Evolutionary conservation across 306 rosid genomes (phyloP), one percentile per base, ranked within the genome.

Genomic region (Vigna trinervia): DNA sequence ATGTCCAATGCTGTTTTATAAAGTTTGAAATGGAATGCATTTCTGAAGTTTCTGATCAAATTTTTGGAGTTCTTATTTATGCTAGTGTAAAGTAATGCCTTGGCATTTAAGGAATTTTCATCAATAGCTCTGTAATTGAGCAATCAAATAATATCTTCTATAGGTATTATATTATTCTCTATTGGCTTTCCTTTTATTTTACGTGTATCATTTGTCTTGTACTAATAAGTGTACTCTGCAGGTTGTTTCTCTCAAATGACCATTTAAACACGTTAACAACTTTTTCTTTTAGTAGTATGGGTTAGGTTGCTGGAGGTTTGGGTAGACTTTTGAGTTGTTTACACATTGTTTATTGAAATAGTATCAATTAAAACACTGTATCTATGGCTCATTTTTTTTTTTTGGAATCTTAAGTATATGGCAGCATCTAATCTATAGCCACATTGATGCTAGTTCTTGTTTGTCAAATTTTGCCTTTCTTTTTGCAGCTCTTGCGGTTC

Each of bases 401-500:
- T 69, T 28, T 76, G 80, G 58, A 76, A 71, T 71, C 50, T 65
- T 58, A 64, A 39, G 51, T 52, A 76, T 28, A 71, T 39, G 48
- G 52, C 23, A 48, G 65, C 46, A 41, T 61, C 61, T 85, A 46
- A 75, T 79, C 71, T 80, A 36, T 64, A 41, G 45, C 66, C 13
- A 74, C 17, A 34, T 66, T 71, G 53, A 41, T 30, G 72, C 39
- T 79, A 48, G 52, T 80, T 66, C 9, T 69, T 67, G 53, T 77
- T 52, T 28, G 43, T 57, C 80, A 67, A 73, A 77, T 12, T 73
- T 14, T 76, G 23, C 64, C 73, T 73, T 81, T 75, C 46, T 34
- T 45, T 71, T 52, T 85, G 81, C 71, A 95, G 98, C 92, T 81
- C 86, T 89, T 86, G 74, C 91, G 82, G 93, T 92, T 22, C 93